These are phyloP conservation scores for Trichoderma parareesei DNA, from an alignment of 495 filamentous ascomycete genomes.

Conservation along the genomic window DNA sequence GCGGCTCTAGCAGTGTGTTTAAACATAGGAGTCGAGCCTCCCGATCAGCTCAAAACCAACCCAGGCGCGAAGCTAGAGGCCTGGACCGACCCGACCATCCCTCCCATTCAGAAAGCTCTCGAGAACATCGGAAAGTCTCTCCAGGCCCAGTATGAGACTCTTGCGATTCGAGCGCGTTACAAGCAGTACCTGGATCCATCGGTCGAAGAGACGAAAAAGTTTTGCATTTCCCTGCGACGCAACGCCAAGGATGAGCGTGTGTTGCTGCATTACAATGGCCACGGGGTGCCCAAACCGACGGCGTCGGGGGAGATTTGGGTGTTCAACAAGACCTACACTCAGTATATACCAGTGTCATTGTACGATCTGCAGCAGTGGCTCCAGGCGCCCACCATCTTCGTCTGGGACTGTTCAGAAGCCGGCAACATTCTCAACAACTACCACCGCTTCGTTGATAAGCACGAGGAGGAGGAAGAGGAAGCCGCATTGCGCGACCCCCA, in stretches of 20 bases:
- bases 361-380: conserved; percentile 97
- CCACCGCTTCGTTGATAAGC: conserved; percentile 87
- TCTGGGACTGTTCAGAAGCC: conserved; percentile 95
- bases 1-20: conserved; percentile 89
- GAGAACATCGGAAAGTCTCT: conserved; percentile 93
- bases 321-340: conserved; percentile 97
- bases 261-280: conserved; percentile 96
- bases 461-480: conserved; percentile 77
- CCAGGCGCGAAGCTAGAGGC: conserved; percentile 91
- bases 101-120: conserved; percentile 73
- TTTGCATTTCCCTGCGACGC: conserved; percentile 76
- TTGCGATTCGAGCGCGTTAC: conserved; percentile 89
- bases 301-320: conserved; percentile 98
- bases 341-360: conserved; percentile 95
- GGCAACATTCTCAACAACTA: conserved; percentile 94
- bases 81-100: conserved; percentile 86
- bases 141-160: conserved; percentile 89
- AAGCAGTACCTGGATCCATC: conserved; percentile 95
- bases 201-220: conserved; percentile 93
- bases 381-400: conserved; percentile 88
- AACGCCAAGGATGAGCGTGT: conserved; percentile 95
- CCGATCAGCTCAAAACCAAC: conserved; percentile 87
- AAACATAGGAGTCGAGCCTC: conserved; percentile 96
- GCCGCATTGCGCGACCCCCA: conserved; percentile 62
- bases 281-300: conserved; percentile 95